Conservation (phyloP, 2,329 filamentous ascomycete genomes). For the Aspergillus neoniger region DNA sequence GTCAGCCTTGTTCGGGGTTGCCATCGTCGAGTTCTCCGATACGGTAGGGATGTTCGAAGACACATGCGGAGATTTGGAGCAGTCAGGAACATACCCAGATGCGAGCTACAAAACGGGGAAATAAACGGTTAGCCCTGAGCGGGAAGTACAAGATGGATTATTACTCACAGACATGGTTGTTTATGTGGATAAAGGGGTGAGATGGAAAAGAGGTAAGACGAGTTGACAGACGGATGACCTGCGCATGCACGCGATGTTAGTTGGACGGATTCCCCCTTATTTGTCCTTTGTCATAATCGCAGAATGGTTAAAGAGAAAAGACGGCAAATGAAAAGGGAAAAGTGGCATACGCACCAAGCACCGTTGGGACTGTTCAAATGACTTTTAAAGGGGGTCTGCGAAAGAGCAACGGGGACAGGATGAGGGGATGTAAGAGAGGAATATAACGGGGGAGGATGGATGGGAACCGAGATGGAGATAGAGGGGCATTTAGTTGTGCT, state of each 20-base stretch:
- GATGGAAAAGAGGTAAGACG: conserved; percentile 16
- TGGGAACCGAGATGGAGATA: conserved; percentile 29
- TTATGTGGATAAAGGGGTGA: conserved; percentile 24
- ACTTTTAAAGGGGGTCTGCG: conserved; percentile 3
- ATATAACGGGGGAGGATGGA: conserved; percentile 15
- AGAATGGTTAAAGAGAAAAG: background rate
- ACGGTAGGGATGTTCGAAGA: background rate
- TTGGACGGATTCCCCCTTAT: conserved; percentile 18
- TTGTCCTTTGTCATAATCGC: conserved; percentile 7
- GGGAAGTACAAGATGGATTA: background rate
- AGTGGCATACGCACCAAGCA: conserved; percentile 14
- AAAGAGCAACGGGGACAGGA: conserved; percentile 8
- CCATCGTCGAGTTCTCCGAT: background rate
- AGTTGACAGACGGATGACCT: conserved; percentile 26
- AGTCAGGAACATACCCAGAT: conserved; percentile 36
- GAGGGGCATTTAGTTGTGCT: conserved; percentile 39
- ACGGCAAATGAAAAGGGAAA: background rate
- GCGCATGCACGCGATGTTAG: conserved; percentile 35
- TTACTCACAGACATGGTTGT: conserved; percentile 40
- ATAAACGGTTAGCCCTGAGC: conserved; percentile 9
- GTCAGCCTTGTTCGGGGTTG: conserved; percentile 22
- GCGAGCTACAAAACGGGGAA: conserved; percentile 31
- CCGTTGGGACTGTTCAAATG: conserved; percentile 21
- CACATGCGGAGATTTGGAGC: conserved; percentile 2
- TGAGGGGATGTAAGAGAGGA: conserved; percentile 18